Conservation (phyloP, 1,284 basidiomycete genomes). For the Limonomyces culmigenus region DNA sequence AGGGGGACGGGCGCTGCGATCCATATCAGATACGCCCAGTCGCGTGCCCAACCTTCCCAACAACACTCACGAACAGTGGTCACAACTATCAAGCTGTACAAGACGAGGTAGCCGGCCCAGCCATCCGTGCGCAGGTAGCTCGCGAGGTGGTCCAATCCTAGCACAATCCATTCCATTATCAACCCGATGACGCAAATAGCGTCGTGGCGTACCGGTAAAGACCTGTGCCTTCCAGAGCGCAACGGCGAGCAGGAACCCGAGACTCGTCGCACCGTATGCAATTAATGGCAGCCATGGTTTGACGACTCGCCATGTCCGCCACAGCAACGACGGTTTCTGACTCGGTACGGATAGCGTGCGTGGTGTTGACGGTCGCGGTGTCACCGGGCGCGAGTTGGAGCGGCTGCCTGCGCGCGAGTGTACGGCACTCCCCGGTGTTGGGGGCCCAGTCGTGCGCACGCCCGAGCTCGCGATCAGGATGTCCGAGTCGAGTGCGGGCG, state of each 20-base stretch:
- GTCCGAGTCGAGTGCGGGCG: no score
- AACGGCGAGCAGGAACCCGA: slow-evolving; percentile 54
- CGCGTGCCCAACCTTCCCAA: no score
- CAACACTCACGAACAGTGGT: slow-evolving; percentile 63
- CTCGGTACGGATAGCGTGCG: no score
- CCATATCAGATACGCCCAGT: no score
- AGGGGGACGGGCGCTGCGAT: slow-evolving; percentile 65
- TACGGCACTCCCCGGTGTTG: no score
- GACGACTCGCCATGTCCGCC: slow-evolving; percentile 36
- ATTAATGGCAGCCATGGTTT: slow-evolving; percentile 60
- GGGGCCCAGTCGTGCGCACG: no score
- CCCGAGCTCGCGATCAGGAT: no score
- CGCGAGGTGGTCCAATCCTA: slow-evolving; percentile 58
- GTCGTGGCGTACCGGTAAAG: slow-evolving; percentile 38
- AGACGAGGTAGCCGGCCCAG: slow-evolving; percentile 49
- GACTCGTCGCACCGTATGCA: slow-evolving; percentile 46
- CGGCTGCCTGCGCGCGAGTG: no score
- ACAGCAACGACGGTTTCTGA: slow-evolving; percentile 27
- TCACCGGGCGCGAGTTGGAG: no score
- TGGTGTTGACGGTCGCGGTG: no score
- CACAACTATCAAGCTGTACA: slow-evolving; percentile 64
- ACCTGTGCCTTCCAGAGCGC: slow-evolving; percentile 59
- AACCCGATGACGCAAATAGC: background rate
- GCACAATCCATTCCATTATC: no score
- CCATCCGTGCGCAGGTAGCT: slow-evolving; percentile 53